Percentiles rank a stretch among this genome's conserved stretches.
phyloP scores from a whole-genome alignment of 2,329 filamentous ascomycete genomes.

The Aspergillus viridinutans region DNA sequence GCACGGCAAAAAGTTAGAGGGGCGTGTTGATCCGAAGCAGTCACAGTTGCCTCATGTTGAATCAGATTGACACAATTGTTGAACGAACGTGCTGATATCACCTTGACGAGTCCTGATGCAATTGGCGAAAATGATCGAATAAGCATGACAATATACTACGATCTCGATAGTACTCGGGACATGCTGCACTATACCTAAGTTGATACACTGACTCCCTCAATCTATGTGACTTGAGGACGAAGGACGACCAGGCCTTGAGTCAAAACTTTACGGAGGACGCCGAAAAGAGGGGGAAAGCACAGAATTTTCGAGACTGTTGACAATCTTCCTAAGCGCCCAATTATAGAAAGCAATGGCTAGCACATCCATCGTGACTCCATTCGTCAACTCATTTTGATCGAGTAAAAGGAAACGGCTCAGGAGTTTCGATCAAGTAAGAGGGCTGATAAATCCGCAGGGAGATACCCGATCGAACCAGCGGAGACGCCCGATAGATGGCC shows the following conservation, averaged over 20 bases:
- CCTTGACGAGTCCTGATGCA: neutral
- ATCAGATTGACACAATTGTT: neutral
- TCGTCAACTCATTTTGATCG: neutral
- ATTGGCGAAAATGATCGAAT: neutral
- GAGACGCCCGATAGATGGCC: slow-evolving; percentile 1
- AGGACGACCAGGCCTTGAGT: neutral
- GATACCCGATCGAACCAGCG: neutral
- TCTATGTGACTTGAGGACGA: neutral
- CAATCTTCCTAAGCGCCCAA: neutral
- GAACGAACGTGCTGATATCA: neutral
- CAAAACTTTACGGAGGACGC: neutral
- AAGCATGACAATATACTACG: neutral
- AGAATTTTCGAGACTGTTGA: neutral
- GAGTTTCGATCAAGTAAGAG: neutral
- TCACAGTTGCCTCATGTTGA: neutral
- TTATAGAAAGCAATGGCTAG: neutral
- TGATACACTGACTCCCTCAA: no score
- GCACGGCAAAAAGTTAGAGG: neutral
- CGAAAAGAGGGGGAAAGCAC: neutral
- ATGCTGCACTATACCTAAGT: neutral
- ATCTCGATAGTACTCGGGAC: neutral
- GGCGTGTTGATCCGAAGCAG: neutral
- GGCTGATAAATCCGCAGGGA: neutral
- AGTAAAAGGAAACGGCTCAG: neutral
- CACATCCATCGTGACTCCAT: neutral